Evolutionary conservation across 2,329 filamentous ascomycete genomes (phyloP).

Genomic region (Colletotrichum sp.): DNA sequence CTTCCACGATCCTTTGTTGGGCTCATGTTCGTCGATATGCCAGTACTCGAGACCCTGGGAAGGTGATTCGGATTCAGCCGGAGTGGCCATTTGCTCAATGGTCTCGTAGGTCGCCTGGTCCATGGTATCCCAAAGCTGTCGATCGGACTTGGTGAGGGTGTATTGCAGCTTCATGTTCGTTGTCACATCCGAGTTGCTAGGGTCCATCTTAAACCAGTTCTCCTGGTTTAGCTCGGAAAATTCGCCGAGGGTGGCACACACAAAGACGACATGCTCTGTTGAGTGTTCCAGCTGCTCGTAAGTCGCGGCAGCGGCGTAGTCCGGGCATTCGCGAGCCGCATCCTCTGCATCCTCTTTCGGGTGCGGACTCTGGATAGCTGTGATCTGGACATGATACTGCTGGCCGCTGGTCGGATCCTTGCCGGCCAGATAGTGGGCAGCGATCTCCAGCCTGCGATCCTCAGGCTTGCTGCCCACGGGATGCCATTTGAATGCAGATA

Average conservation of each 20-base stretch:
- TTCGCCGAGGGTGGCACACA: background rate
- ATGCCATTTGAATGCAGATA: background rate
- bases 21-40: background rate
- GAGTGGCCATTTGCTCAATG: background rate
- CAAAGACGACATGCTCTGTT: background rate
- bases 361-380: background rate
- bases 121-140: background rate
- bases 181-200: background rate
- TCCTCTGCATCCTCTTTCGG: background rate
- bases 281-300: background rate
- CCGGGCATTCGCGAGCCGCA: background rate
- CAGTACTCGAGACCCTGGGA: background rate
- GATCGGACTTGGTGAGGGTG: background rate
- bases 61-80: accelerated
- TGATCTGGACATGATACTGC: background rate
- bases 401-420: background rate
- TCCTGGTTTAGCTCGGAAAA: background rate
- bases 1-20: background rate
- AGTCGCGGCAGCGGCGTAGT: background rate
- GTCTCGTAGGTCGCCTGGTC: accelerated
- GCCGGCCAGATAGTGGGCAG: background rate
- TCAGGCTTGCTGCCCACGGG: background rate
- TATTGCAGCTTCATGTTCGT: background rate
- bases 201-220: background rate
- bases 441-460: background rate